Base-by-base conservation (phyloP, 257 asterid genomes). In the Cordia subcordata region DNA sequence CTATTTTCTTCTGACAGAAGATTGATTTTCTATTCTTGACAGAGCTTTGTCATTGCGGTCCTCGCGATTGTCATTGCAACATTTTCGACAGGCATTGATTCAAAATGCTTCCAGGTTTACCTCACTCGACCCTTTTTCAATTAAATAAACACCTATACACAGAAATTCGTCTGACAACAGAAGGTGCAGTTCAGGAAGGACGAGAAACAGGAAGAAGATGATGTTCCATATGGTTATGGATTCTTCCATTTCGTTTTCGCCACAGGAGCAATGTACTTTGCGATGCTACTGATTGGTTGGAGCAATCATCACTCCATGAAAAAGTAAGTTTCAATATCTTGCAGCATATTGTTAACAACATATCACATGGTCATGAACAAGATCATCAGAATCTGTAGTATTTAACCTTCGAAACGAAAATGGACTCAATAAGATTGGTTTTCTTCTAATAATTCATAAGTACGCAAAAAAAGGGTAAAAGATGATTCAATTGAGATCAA, bases 281-380 rank as follows among this genome's bases (percentile, higher is more conserved):
- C 85, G 15, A 79, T 79, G 85, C 77, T 79, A 21, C 71, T 79
- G 44, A 76, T 75, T 49, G 85, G 85, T 35, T 79, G 85, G 85
- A 79, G 75, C 49, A 42, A 77, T 65, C 81, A 79, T 68, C 85
- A 73, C 32, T 18, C 78, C 69, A 79, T 79, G 85, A 73, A 79
- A 64, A 79, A 56, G 85, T 60, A 70, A 55, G 81, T 42, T 53
- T 61, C 42, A 8, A 4, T 49, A 68, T 51, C 47, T 50, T 55
- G 27, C n/a, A 14, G 1, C 20, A 19, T 5, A 19, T 5, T 35
- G 37, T 3, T 10, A 20, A 27, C 35, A 27, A 27, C 35, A 1
- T 27, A 6, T 27, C 35, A 27, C 6, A 1, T 1, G 35, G 35
- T 27, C 4, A 27, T 27, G 35, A 27, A 27, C 6, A 27, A 3